Conservation (phyloP, 2,329 filamentous ascomycete genomes). For the Aspergillus fructus region DNA sequence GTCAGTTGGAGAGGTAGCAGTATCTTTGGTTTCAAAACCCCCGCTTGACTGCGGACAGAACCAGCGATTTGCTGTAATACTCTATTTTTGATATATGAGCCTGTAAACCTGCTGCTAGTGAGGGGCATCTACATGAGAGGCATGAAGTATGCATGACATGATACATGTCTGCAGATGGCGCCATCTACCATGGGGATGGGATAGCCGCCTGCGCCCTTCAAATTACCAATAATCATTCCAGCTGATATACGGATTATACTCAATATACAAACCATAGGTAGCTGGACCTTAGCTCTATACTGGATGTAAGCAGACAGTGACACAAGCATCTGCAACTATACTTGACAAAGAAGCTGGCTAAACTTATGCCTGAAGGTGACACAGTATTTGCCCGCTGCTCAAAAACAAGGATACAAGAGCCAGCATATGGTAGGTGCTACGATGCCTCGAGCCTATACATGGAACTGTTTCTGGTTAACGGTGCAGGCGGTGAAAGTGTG, state of each 20-base stretch:
- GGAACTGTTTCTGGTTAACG: not conserved
- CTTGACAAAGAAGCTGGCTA: not conserved
- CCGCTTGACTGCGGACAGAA: not conserved
- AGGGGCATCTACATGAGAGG: too few relatives aligned
- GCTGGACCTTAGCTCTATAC: not conserved
- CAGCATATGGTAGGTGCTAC: not conserved
- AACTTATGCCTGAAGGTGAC: constrained; percentile 1
- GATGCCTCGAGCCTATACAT: not conserved
- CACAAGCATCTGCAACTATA: not conserved
- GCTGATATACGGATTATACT: not conserved
- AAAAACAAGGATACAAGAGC: not conserved
- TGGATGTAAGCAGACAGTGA: not conserved
- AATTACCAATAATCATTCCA: too few relatives aligned
- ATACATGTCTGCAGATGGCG: too few relatives aligned
- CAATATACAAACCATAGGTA: not conserved
- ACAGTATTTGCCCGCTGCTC: not conserved
- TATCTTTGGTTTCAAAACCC: not conserved
- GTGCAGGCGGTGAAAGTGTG: not conserved
- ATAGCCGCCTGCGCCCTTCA: too few relatives aligned
- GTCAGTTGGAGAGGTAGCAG: too few relatives aligned
- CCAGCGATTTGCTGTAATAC: not conserved
- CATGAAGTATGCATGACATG: too few relatives aligned
- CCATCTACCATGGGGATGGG: too few relatives aligned
- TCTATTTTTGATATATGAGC: not conserved
- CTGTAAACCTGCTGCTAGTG: too few relatives aligned